These are phyloP conservation scores for Fusarium lateritium DNA, from an alignment of 2,329 filamentous ascomycete genomes.

Conservation along the genomic window DNA sequence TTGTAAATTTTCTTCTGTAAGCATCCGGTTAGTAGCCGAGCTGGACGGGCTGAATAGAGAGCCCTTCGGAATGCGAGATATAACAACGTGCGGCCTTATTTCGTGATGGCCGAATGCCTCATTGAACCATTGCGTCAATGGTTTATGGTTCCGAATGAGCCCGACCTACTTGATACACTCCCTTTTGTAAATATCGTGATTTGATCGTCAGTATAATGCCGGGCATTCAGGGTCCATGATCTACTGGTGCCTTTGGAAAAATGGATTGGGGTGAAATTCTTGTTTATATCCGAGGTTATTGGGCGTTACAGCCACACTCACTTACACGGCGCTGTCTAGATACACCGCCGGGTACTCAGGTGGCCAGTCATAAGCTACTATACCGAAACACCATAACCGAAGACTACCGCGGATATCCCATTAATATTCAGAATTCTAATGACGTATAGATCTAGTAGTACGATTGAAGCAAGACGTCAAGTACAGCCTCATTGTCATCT, in stretches of 20 bases:
- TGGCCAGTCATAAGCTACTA: constrained; percentile 4
- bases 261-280: constrained; percentile 5
- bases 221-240: background rate
- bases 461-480: background rate
- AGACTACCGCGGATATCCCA: constrained; percentile 41
- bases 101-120: constrained; percentile 69
- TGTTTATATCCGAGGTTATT: constrained; percentile 42
- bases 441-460: constrained; percentile 53
- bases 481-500: background rate
- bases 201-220: background rate
- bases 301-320: constrained; percentile 5
- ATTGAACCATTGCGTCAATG: constrained; percentile 58
- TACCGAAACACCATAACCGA: constrained; percentile 40
- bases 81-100: constrained; percentile 72
- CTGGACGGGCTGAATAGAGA: constrained; percentile 75
- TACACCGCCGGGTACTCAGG: constrained; percentile 33
- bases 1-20: constrained; percentile 51
- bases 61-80: constrained; percentile 75
- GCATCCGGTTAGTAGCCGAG: constrained; percentile 69
- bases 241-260: no score
- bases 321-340: constrained; percentile 60
- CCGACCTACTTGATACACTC: constrained; percentile 36
- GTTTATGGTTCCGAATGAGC: constrained; percentile 49
- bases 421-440: constrained; percentile 78
- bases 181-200: constrained; percentile 25